Base-by-base conservation (phyloP, 1,284 basidiomycete genomes). In the Sparassis latifolia region DNA sequence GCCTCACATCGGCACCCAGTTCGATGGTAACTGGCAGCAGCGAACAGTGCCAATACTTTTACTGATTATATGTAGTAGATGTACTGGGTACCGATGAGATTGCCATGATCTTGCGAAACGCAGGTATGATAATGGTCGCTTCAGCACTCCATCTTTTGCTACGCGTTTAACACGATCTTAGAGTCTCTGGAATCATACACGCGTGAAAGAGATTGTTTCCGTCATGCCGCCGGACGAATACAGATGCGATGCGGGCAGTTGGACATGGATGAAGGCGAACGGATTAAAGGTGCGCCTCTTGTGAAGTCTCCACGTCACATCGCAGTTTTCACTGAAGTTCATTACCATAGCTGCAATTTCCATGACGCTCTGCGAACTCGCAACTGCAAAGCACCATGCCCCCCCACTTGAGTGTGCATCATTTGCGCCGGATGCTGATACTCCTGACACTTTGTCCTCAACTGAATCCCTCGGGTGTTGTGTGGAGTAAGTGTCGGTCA, bases 311-410 rank as follows among this genome's bases (percentile, higher is more conserved):
- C 10, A 6, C 27, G 38, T 32, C 33, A 47, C 39, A 31, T 20
- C 33, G 42, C 45, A 49, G 10, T 33, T 35, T 43, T 43, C 45
- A 47, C 40, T 42, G 30, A 40, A 55, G 33, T 50, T 48, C 20
- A 20, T 20, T 40, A 37, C 33, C 38, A 10, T 63, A 89, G 86
- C 79, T 55, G 84, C 86, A 1, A 85, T 89, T 47, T 75, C 79
- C 2, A 83, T 89, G 82, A 87, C 86, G 1, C 67, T 89, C 43
- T 89, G 86, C 64, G 86, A 89, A 64, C 68, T 89, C 10, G 76
- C 78, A 20, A 89, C 85, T 0, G 86, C 84, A 31, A 75, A 76
- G 51, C 77, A 83, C 57, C 72, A 83, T 62, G 74, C 82, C 0
- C 67, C 78, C 27, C 86, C 86, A 5, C 66, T 86, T 56, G 86